Percentiles rank a stretch among this genome's conserved stretches.
These are phyloP conservation scores for Xylaria sp. DNA, from an alignment of 2,329 filamentous ascomycete species.

Conservation along the genomic window DNA sequence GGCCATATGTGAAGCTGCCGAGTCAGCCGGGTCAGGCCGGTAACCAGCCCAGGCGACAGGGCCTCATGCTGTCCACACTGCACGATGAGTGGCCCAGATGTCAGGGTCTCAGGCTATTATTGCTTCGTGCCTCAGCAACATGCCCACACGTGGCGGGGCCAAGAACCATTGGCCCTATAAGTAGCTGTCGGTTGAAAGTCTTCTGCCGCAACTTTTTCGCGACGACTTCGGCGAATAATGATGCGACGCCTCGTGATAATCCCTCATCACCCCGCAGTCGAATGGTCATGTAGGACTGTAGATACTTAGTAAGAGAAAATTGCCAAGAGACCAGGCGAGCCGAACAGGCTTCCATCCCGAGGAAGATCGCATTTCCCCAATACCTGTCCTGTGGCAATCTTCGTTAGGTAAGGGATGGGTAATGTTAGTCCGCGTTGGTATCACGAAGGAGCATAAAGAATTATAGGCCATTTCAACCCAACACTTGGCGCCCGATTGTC, in stretches of 20 bases:
- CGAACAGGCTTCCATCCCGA: slow-evolving; percentile 15
- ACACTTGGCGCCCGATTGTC: not conserved
- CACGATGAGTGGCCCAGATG: slow-evolving; percentile 18
- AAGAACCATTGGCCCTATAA: slow-evolving; percentile 24
- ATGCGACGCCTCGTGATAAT: slow-evolving; percentile 13
- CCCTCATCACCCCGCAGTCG: slow-evolving; percentile 17
- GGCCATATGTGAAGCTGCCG: slow-evolving; percentile 25
- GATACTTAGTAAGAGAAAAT: slow-evolving; percentile 6
- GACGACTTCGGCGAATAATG: not conserved
- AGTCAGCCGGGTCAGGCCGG: slow-evolving; percentile 29
- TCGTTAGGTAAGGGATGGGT: not conserved
- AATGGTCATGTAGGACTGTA: slow-evolving; percentile 10
- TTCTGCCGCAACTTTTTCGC: slow-evolving; percentile 14
- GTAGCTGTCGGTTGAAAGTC: slow-evolving; percentile 10
- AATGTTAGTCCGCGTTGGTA: not conserved
- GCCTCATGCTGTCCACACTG: slow-evolving; percentile 1
- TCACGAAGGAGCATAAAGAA: not conserved
- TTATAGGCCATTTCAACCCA: not conserved
- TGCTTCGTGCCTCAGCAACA: slow-evolving; percentile 10
- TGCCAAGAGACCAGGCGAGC: slow-evolving; percentile 15
- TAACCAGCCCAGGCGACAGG: slow-evolving; percentile 23
- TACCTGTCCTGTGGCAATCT: slow-evolving; percentile 1
- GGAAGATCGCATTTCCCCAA: not conserved
- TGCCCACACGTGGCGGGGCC: slow-evolving; percentile 29
- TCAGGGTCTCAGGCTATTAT: slow-evolving; percentile 22